Evolutionary conservation across 768 basidiomycete species (phyloP).

Genomic region (Boletus vermiculosoides): DNA sequence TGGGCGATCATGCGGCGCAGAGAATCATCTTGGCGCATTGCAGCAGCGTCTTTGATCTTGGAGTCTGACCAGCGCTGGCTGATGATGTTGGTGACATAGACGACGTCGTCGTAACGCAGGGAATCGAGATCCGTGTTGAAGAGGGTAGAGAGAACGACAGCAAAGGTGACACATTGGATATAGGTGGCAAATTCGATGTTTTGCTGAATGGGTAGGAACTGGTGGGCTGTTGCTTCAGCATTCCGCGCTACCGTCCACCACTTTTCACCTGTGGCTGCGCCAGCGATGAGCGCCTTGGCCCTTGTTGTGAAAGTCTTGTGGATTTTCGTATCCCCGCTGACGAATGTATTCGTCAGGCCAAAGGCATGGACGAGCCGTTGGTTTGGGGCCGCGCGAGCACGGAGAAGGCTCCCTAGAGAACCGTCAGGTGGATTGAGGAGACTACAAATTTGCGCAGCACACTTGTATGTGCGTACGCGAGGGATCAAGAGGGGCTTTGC

Average conservation of each 20-base stretch:
- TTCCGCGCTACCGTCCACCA: conserved; percentile 17
- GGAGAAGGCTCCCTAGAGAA: conserved; percentile 16
- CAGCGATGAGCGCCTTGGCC: conserved; percentile 24
- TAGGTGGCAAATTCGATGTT: conserved; percentile 36
- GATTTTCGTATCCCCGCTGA: conserved; percentile 34
- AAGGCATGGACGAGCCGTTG: conserved; percentile 28
- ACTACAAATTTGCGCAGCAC: neutral
- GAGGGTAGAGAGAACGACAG: conserved; percentile 44
- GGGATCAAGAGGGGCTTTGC: neutral
- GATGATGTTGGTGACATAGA: conserved; percentile 42
- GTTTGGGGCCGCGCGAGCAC: conserved; percentile 21
- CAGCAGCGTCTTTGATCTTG: conserved; percentile 11
- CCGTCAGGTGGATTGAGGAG: conserved; percentile 19
- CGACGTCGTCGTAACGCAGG: conserved; percentile 37
- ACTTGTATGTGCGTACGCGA: conserved; percentile 11
- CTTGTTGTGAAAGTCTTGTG: conserved; percentile 30
- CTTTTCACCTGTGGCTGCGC: neutral
- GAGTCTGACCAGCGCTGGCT: conserved; percentile 28
- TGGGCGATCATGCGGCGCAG: conserved; percentile 36
- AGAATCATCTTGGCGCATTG: conserved; percentile 19
- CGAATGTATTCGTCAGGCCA: conserved; percentile 49
- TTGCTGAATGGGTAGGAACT: conserved; percentile 10
- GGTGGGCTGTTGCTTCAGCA: conserved; percentile 14
- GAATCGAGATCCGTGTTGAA: conserved; percentile 29
- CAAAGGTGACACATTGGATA: conserved; percentile 44